phyloP scores from a whole-genome alignment of 306 rosid genomes.

The Sesbania bispinosa region DNA sequence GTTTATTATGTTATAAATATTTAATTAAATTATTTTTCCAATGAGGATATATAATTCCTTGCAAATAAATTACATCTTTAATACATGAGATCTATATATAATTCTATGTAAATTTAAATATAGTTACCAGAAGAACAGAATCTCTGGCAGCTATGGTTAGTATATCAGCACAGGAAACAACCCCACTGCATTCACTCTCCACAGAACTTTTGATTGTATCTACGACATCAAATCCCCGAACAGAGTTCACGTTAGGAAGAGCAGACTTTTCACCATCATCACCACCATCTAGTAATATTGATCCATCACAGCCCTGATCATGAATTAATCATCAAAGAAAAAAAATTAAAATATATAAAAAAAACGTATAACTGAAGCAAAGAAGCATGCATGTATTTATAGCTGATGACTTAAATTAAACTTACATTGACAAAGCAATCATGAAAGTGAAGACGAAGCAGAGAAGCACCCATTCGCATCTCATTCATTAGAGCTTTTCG shows the following conservation, averaged over 20 bases:
- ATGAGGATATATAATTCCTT: too few relatives aligned
- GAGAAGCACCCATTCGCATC: conserved; percentile 84
- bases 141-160: conserved; percentile 79
- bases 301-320: conserved; percentile 85
- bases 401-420: not conserved
- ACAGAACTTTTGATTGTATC: conserved; percentile 71
- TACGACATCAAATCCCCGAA: conserved; percentile 75
- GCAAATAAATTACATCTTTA: not conserved
- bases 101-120: not conserved
- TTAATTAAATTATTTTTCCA: too few relatives aligned
- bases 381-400: not conserved
- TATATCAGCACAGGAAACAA: conserved; percentile 89
- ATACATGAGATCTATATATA: not conserved
- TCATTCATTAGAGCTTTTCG: conserved; percentile 53
- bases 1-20: too few relatives aligned
- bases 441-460: conserved; percentile 91
- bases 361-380: not conserved
- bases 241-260: conserved; percentile 63
- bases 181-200: conserved; percentile 73
- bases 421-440: conserved; percentile 93
- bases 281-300: conserved; percentile 66
- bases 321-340: too few relatives aligned
- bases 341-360: too few relatives aligned
- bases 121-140: conserved; percentile 66
- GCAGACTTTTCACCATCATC: conserved; percentile 54